phyloP scores from a whole-genome alignment of 352 stramenopile species.

The Globisporangium nodosum region DNA sequence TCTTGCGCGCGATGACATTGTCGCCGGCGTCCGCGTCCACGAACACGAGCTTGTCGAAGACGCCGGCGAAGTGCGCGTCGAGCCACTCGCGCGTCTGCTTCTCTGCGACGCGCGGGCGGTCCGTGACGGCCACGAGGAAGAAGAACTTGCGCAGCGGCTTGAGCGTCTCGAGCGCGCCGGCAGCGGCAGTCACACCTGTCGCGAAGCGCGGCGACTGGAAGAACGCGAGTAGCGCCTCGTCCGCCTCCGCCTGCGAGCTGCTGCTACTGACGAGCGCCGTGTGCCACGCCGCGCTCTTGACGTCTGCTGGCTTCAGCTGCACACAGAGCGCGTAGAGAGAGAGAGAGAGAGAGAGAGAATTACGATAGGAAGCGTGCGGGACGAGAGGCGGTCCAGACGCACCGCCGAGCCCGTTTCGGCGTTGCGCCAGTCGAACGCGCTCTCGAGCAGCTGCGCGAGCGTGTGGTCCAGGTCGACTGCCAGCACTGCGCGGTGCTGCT shows the following conservation, averaged over 20 bases:
- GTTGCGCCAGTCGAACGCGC: slow-evolving; percentile 51
- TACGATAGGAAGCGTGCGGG: not conserved
- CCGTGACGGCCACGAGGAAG: slow-evolving; percentile 51
- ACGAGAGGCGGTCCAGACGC: not conserved
- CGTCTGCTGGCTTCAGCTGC: slow-evolving; percentile 15
- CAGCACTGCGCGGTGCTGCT: slow-evolving; percentile 27
- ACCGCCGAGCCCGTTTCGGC: slow-evolving; percentile 32
- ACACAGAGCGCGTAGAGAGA: not conserved
- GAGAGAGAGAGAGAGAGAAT: not conserved
- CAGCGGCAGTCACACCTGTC: slow-evolving; percentile 23
- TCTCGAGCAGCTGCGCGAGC: slow-evolving; percentile 39
- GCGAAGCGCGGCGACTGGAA: slow-evolving; percentile 47
- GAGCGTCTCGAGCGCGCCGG: slow-evolving; percentile 28
- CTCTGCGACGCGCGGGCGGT: slow-evolving; percentile 53
- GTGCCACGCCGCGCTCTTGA: slow-evolving; percentile 25
- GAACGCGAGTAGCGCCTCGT: slow-evolving; percentile 38
- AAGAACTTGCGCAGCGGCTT: slow-evolving; percentile 60
- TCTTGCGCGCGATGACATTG: slow-evolving; percentile 41
- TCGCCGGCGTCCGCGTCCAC: slow-evolving; percentile 38
- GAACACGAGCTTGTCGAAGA: slow-evolving; percentile 78
- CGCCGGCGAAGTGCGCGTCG: slow-evolving; percentile 45
- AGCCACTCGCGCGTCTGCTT: slow-evolving; percentile 73
- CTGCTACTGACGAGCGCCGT: slow-evolving; percentile 20
- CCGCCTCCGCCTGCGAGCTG: slow-evolving; percentile 9
- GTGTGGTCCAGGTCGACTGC: slow-evolving; percentile 65